A percentile compares a stretch with the other conserved stretches of the same genome.
phyloP scores from a whole-genome alignment of 495 filamentous ascomycete species.

The Cercophora newfieldiana region DNA sequence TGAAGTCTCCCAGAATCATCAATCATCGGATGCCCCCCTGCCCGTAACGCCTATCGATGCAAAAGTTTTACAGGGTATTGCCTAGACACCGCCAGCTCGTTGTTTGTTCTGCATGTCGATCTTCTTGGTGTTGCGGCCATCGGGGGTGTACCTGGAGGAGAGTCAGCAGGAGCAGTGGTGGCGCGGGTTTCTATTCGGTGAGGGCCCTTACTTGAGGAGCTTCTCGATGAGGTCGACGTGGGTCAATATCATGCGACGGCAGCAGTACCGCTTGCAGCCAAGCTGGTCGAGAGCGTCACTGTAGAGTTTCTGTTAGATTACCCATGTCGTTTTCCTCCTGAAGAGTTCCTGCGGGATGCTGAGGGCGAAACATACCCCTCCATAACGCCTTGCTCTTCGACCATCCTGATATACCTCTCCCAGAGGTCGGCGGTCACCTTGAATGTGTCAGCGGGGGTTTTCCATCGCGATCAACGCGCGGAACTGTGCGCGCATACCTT shows the following conservation, averaged over 20 bases:
- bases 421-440: constrained; percentile 96
- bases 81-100: background rate
- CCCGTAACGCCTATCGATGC: constrained; percentile 3
- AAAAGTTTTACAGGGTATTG: too few relatives aligned
- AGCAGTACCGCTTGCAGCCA: constrained; percentile 93
- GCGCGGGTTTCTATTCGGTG: background rate
- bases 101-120: constrained; percentile 25
- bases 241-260: constrained; percentile 99
- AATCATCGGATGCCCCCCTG: background rate
- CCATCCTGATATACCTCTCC: constrained; percentile 86
- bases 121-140: constrained; percentile 56
- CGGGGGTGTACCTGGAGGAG: constrained; percentile 47
- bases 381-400: constrained; percentile 70
- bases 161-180: background rate
- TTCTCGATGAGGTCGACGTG: constrained; percentile 99
- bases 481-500: constrained; percentile 63
- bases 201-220: constrained; percentile 73
- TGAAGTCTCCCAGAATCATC: background rate
- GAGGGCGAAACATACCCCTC: constrained; percentile 65
- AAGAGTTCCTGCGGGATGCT: background rate
- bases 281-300: constrained; percentile 83
- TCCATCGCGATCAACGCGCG: constrained; percentile 7
- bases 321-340: background rate
- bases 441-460: constrained; percentile 17
- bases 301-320: constrained; percentile 33